phyloP scores from a whole-genome alignment of 768 basidiomycete species.

The Glaciozyma martinii region DNA sequence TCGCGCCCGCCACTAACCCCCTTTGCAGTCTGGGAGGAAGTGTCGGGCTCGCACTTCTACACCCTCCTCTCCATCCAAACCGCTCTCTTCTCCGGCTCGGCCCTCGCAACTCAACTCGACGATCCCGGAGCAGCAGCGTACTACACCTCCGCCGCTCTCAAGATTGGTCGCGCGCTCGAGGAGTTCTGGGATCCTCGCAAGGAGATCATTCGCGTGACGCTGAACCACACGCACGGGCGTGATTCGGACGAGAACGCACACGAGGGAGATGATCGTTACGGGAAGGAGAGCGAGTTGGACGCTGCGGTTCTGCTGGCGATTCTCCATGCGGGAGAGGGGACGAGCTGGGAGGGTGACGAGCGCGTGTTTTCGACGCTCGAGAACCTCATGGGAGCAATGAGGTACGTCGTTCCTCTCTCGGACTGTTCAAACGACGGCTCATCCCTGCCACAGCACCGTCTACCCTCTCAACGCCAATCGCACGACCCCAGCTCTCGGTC shows the following conservation, averaged over 20 bases:
- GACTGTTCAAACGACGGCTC: not conserved
- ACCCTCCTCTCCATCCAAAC: constrained; percentile 31
- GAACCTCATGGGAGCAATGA: constrained; percentile 19
- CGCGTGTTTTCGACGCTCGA: constrained; percentile 27
- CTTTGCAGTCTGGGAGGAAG: constrained; percentile 34
- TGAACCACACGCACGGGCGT: constrained; percentile 10
- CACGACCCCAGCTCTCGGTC: constrained; percentile 25
- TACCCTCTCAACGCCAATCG: constrained; percentile 30
- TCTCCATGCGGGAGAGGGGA: constrained; percentile 19
- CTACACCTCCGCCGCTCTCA: constrained; percentile 18
- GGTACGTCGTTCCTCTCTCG: not conserved
- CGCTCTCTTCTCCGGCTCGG: constrained; percentile 23
- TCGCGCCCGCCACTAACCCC: not conserved
- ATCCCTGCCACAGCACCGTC: not conserved
- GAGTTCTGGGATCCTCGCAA: constrained; percentile 28
- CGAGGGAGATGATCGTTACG: not conserved
- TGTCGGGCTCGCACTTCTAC: constrained; percentile 32
- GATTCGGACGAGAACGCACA: not conserved
- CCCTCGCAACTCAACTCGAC: constrained; percentile 17
- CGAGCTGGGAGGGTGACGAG: constrained; percentile 14
- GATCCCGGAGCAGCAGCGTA: constrained; percentile 10
- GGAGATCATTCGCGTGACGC: constrained; percentile 18
- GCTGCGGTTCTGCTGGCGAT: constrained; percentile 25
- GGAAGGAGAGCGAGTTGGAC: constrained; percentile 24
- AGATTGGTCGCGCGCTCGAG: constrained; percentile 17